Percentiles rank a stretch among this genome's conserved stretches.
phyloP scores from a whole-genome alignment of 2,329 filamentous ascomycete species.

The Plenodomus lindquistii region DNA sequence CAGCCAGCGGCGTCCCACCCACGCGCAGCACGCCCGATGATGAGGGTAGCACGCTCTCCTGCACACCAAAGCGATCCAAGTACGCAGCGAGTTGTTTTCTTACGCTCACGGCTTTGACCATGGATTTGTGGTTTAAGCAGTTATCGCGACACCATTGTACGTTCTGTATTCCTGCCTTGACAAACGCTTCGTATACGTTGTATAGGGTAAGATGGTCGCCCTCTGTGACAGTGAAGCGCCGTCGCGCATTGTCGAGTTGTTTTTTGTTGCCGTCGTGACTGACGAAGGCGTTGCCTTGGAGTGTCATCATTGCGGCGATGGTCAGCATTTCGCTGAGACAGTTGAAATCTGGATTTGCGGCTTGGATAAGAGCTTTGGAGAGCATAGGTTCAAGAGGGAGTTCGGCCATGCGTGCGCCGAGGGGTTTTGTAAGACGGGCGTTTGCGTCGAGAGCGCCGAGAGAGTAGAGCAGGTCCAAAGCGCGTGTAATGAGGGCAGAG shows the following conservation, averaged over 20 bases:
- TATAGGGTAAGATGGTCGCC: slow-evolving; percentile 91
- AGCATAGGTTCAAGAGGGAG: slow-evolving; percentile 95
- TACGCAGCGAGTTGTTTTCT: slow-evolving; percentile 84
- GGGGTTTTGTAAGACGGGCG: slow-evolving; percentile 83
- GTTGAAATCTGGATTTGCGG: slow-evolving; percentile 64
- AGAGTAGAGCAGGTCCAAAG: slow-evolving; percentile 83
- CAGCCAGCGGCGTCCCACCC: slow-evolving; percentile 58
- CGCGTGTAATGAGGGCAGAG: slow-evolving; percentile 80
- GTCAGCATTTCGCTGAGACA: slow-evolving; percentile 86
- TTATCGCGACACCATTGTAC: slow-evolving; percentile 86
- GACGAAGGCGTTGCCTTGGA: slow-evolving; percentile 83
- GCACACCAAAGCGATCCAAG: slow-evolving; percentile 80
- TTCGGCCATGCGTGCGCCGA: slow-evolving; percentile 92
- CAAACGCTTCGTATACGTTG: slow-evolving; percentile 90
- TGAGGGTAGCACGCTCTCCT: slow-evolving; percentile 56
- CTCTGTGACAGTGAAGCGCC: slow-evolving; percentile 88
- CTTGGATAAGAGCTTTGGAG: slow-evolving; percentile 80
- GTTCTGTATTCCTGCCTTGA: slow-evolving; percentile 81
- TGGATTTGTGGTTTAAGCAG: slow-evolving; percentile 80
- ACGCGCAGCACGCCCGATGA: slow-evolving; percentile 42
- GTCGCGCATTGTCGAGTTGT: slow-evolving; percentile 70
- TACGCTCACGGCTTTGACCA: slow-evolving; percentile 82
- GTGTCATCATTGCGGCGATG: slow-evolving; percentile 90
- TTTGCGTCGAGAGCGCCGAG: slow-evolving; percentile 87
- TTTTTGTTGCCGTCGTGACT: slow-evolving; percentile 78